Evolutionary conservation across 148 eudicot species (phyloP).

Genomic region (Tetragonia tetragonoides): DNA sequence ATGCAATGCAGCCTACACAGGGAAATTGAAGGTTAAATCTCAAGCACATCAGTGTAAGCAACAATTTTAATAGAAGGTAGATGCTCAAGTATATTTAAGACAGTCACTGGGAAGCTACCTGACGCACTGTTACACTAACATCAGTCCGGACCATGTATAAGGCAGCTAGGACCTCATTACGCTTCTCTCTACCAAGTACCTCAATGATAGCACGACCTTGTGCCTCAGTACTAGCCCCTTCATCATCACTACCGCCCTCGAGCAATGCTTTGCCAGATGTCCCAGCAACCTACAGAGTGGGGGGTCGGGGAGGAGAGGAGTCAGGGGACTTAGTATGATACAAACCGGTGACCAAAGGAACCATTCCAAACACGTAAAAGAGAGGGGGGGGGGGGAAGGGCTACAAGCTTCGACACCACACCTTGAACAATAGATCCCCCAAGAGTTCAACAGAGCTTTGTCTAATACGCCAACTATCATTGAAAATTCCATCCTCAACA

Average conservation of each 20-base stretch:
- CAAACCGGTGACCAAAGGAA: neutral
- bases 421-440: conserved; percentile 97
- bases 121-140: conserved; percentile 91
- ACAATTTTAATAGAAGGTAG: neutral
- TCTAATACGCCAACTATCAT: conserved; percentile 95
- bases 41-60: neutral
- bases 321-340: neutral
- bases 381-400: neutral
- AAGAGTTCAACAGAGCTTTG: conserved; percentile 96
- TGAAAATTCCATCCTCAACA: conserved; percentile 99
- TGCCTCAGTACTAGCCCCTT: conserved; percentile 99
- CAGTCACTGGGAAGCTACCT: conserved; percentile 45
- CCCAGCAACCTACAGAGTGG: conserved; percentile 76
- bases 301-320: neutral
- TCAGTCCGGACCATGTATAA: conserved; percentile 98
- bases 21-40: neutral
- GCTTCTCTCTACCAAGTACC: conserved; percentile 91
- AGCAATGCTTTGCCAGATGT: conserved; percentile 98
- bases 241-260: conserved; percentile 99
- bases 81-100: neutral
- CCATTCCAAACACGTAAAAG: neutral
- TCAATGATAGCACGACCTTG: conserved; percentile 98
- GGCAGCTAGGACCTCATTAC: conserved; percentile 97
- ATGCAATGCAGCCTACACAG: conserved; percentile 84
- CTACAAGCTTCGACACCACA: conserved; percentile 21